Evolutionary conservation across 2,329 filamentous ascomycete species (phyloP), one percentile per base, ranked within the genome.

Genomic region (Ascochyta viciae-villosae): DNA sequence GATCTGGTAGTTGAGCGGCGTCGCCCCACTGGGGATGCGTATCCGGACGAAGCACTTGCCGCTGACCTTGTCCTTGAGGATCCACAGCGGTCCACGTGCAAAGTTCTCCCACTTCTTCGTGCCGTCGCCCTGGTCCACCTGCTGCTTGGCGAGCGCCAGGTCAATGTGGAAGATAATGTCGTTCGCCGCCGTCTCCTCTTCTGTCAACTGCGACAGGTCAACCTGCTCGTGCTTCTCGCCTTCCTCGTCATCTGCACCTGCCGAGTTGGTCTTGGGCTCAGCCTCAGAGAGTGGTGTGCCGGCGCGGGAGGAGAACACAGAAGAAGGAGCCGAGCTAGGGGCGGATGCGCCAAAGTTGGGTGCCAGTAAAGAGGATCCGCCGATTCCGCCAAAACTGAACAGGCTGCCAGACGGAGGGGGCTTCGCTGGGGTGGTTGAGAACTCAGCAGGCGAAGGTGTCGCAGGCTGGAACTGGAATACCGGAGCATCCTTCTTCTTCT

Each of bases 41-140:
- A 76, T 66, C 10, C 74, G 68, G 12, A 76, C 58, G 27, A 74
- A 61, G 44, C 67, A 67, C 37, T 69, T 72, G 37, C 66, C 68
- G 22, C 63, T 70, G 39, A 66, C 59, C 50, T 76, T 76, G 57
- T 74, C 67, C 58, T 72, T 73, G 39, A 77, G 65, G 26, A 77
- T 71, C 62, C 70, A 74, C 3, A 77, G 56, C 3, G 70, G 68
- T 12, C 73, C 74, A 26, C 66, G 69, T 3, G 67, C 70, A 29
- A 70, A 54, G 43, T 62, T 72, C 24, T 68, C 63, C 73, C 73
- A 77, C 1, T 57, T 54, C 54, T 72, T 73, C 35, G 58, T 54
- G 16, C 59, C 64, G 27, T 63, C 56, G 15, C 61, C 61, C 34
- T 70, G 61, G 26, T 66, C 63, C 23, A 69, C 60, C 37, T 66